Evolutionary conservation across 1,284 basidiomycete genomes (phyloP).

Genomic region (Ceratobasidium sp.): DNA sequence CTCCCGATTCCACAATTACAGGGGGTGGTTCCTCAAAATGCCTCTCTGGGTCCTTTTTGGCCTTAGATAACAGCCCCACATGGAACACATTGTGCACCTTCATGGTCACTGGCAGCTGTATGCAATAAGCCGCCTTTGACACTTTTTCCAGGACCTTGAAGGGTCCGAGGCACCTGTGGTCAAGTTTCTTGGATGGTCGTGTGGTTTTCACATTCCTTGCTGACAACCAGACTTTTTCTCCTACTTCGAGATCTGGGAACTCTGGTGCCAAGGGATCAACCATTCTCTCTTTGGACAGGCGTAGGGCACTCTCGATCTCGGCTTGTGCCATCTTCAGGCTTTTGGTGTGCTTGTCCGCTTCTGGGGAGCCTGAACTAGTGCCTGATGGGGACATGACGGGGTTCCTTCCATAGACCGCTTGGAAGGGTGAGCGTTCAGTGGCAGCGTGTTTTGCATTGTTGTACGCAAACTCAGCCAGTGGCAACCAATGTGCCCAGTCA

Average conservation of each 20-base stretch:
- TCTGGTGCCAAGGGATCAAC: too few relatives aligned
- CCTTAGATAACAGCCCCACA: neutral
- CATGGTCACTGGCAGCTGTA: constrained; percentile 4
- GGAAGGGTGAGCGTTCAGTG: constrained; percentile 49
- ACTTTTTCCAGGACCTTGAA: constrained; percentile 44
- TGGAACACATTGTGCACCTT: constrained; percentile 33
- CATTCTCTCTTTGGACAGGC: neutral
- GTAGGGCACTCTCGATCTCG: neutral
- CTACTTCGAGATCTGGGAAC: constrained; percentile 44
- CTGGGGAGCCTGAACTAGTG: neutral
- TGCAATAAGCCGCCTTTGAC: neutral
- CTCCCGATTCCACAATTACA: neutral
- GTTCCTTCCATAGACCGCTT: neutral
- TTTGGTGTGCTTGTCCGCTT: neutral
- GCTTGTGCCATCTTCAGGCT: neutral
- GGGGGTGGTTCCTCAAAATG: neutral
- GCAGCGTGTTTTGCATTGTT: constrained; percentile 41
- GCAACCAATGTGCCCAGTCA: constrained; percentile 47
- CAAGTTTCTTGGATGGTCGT: constrained; percentile 48
- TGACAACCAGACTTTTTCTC: constrained; percentile 47
- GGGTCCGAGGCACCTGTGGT: constrained; percentile 46
- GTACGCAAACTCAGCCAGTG: constrained; percentile 46
- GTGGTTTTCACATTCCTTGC: constrained; percentile 46
- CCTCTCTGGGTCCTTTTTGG: neutral
- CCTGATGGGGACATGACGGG: neutral